These are phyloP conservation scores for Clarireedia paspali DNA, from an alignment of 2,329 filamentous ascomycete species.

Conservation along the genomic window DNA sequence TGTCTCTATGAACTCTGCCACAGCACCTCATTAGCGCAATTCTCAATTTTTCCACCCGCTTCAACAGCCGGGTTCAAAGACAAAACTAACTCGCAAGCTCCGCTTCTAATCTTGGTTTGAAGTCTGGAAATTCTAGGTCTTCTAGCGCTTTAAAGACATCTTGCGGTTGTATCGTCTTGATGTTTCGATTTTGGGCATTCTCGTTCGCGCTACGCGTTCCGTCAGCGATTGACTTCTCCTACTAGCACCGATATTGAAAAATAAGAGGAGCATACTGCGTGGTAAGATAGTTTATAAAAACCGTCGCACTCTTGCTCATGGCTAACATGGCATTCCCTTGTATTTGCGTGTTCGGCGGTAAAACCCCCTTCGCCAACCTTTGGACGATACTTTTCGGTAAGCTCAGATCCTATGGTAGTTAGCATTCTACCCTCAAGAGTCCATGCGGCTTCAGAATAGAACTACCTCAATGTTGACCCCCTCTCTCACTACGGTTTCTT, in stretches of 20 bases:
- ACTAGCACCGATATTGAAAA: background rate
- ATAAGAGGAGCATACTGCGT: constrained; percentile 48
- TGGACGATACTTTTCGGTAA: constrained; percentile 78
- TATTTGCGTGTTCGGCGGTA: constrained; percentile 75
- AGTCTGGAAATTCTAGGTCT: constrained; percentile 65
- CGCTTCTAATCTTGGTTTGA: constrained; percentile 62
- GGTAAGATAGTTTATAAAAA: constrained; percentile 76
- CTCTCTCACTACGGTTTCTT: constrained; percentile 19
- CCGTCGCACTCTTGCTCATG: constrained; percentile 72
- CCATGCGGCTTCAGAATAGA: constrained; percentile 3
- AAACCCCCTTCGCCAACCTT: constrained; percentile 68
- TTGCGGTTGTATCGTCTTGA: constrained; percentile 70
- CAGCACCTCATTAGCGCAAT: constrained; percentile 7
- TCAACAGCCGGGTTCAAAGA: background rate
- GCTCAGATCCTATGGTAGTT: constrained; percentile 57
- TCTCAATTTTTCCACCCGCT: background rate
- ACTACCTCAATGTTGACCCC: constrained; percentile 44
- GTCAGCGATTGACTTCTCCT: background rate
- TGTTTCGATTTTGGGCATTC: constrained; percentile 54
- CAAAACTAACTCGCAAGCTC: constrained; percentile 62
- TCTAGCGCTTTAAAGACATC: constrained; percentile 72
- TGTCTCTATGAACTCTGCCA: constrained; percentile 58
- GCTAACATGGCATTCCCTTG: constrained; percentile 75
- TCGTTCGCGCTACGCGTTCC: constrained; percentile 57
- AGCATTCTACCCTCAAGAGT: background rate